Evolutionary conservation across 2,329 filamentous ascomycete genomes (phyloP).

Genomic region (Herpomyces periplanetae): DNA sequence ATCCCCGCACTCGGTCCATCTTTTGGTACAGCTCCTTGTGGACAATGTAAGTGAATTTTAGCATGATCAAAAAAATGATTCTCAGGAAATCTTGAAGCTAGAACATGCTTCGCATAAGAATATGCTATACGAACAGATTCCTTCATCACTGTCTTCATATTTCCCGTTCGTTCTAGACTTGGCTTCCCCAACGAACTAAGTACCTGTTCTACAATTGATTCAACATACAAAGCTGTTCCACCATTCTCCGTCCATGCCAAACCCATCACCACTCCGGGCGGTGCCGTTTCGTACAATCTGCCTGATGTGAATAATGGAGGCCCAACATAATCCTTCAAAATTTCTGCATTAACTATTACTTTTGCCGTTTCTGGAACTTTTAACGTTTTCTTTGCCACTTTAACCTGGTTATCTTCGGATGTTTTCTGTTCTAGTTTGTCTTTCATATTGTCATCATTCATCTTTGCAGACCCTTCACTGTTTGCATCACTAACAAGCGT

Average conservation of each 20-base stretch:
- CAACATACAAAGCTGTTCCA: conserved; percentile 77
- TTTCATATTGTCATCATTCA: conserved; percentile 16
- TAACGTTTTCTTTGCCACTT: too few relatives aligned
- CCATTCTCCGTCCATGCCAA: conserved; percentile 94
- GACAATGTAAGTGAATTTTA: conserved; percentile 74
- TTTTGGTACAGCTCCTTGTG: conserved; percentile 79
- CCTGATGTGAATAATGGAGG: conserved; percentile 85
- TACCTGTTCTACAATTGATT: conserved; percentile 63
- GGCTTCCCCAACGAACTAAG: conserved; percentile 32
- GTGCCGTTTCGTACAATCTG: conserved; percentile 66
- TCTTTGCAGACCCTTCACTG: conserved; percentile 25
- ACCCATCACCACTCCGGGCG: conserved; percentile 82
- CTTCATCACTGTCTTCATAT: conserved; percentile 88
- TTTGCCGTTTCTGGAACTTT: conserved; percentile 57
- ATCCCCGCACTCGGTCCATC: conserved; percentile 60
- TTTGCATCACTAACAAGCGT: conserved; percentile 54
- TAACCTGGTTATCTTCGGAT: conserved; percentile 24
- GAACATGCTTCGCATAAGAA: conserved; percentile 61
- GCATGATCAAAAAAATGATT: conserved; percentile 92
- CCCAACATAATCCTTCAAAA: conserved; percentile 81
- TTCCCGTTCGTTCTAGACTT: conserved; percentile 60
- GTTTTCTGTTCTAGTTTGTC: conserved; percentile 19
- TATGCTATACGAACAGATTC: conserved; percentile 84
- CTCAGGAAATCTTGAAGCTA: conserved; percentile 46
- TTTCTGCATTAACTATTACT: conserved; percentile 49